Evolutionary conservation across 768 basidiomycete species (phyloP), one percentile per base, ranked within the genome.

Genomic region (Boletus patriciae): DNA sequence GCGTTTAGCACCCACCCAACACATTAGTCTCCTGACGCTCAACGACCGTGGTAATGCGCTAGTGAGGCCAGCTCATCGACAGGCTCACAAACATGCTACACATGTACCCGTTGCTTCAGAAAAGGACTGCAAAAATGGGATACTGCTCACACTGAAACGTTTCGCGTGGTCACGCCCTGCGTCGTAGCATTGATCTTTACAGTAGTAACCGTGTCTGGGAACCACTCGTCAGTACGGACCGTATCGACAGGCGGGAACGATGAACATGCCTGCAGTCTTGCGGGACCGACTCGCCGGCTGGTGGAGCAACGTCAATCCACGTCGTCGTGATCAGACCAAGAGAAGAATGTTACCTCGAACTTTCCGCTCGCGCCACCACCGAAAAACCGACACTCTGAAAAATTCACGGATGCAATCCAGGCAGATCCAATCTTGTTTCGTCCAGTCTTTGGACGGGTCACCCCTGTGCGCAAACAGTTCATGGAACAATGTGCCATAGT

Each of bases 131-230:
- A 34, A 29, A 47, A 41, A 27, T 6, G 15, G 12, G 9, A 36
- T 3, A 46, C 2, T 21, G 51, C 60, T 8, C 31, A 61, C 56
- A 7, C 55, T 63, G 42, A 63, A 59, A 21, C 36, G 51, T 31
- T 15, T 55, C 25, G 62, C 60, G 6, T 62, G 60, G 40, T 52
- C 40, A 10, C 53, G 50, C 21, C 62, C 62, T 23, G 19, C 3
- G 5, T 61, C 44, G 16, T 33, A 63, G 34, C 56, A 37, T 27
- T 63, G 62, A n/a, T 58, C 55, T 31, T 54, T 52, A 31, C 60
- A 63, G 19, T 36, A 52, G 34, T 50, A 62, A 19, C 56, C 62
- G 19, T 58, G 54, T 41, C 62, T 63, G 6, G n/a, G 3, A 33
- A 2, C 15, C 21, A 43, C 29, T 38, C 19, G 16, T 62, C 41